Conservation (phyloP, 768 basidiomycete genomes). For the Lactifluus echinatus region DNA sequence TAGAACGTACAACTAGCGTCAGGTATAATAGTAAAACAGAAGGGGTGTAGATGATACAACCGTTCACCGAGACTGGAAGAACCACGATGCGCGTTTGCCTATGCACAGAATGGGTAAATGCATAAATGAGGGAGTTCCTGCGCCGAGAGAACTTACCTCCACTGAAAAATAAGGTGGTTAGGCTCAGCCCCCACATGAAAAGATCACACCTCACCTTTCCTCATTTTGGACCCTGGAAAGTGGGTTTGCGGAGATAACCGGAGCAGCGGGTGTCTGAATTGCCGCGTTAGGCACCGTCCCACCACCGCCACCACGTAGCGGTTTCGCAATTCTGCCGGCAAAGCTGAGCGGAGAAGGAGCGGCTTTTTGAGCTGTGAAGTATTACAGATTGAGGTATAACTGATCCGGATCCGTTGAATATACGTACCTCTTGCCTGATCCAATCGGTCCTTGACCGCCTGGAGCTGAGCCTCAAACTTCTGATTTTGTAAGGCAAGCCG, state of each 20-base stretch:
- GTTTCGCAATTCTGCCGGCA: constrained; percentile 88
- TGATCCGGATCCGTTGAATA: not conserved
- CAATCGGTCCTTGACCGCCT: constrained; percentile 84
- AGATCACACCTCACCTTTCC: constrained; percentile 39
- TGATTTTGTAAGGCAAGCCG: constrained; percentile 87
- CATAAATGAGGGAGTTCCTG: constrained; percentile 10
- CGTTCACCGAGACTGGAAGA: constrained; percentile 73
- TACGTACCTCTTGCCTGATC: constrained; percentile 81
- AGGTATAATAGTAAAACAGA: constrained; percentile 23
- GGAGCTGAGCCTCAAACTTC: constrained; percentile 91
- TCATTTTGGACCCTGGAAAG: constrained; percentile 72
- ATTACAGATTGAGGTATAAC: constrained; percentile 14
- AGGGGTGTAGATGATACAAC: constrained; percentile 21
- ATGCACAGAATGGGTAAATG: constrained; percentile 10
- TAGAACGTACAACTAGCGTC: constrained; percentile 24
- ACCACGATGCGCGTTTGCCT: constrained; percentile 83
- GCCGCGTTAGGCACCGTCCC: constrained; percentile 33
- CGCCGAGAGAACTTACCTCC: constrained; percentile 16
- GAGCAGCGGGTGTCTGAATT: constrained; percentile 35
- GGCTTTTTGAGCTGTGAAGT: constrained; percentile 65
- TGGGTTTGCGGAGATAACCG: constrained; percentile 50
- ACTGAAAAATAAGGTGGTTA: constrained; percentile 11
- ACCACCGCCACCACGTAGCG: constrained; percentile 88
- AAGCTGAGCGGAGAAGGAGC: constrained; percentile 71
- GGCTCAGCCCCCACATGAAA: not conserved